A percentile compares a stretch with the other conserved stretches of the same genome.
These are phyloP conservation scores for Alnus glutinosa DNA, from an alignment of 306 rosid genomes.

Conservation along the genomic window DNA sequence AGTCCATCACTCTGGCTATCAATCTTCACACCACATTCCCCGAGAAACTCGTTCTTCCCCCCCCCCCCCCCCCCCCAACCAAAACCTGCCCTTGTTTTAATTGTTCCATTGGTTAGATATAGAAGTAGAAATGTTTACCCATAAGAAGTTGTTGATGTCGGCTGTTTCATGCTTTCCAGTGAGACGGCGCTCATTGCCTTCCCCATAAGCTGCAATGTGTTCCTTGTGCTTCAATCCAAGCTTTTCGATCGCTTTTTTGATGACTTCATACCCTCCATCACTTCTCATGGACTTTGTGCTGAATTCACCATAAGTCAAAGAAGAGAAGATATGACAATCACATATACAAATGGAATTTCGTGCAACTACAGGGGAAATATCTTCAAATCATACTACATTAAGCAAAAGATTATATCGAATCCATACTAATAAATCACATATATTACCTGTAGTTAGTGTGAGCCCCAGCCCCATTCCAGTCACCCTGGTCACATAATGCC, in stretches of 20 bases:
- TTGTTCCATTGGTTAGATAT: not conserved
- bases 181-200: conserved; percentile 72
- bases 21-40: not conserved
- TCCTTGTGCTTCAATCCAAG: conserved; percentile 60
- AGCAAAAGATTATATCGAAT: not conserved
- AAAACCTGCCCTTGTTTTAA: too few species aligned
- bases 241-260: conserved; percentile 56
- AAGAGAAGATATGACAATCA: not conserved
- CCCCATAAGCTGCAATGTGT: conserved; percentile 71
- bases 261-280: conserved; percentile 59
- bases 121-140: conserved; percentile 38
- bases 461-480: conserved; percentile 75
- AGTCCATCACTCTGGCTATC: not conserved
- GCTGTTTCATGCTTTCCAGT: conserved; percentile 70
- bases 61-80: not conserved
- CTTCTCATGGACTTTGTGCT: conserved; percentile 69
- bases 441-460: conserved; percentile 57
- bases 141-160: conserved; percentile 50
- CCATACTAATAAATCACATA: not conserved
- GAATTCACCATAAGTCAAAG: conserved; percentile 22
- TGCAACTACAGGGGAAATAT: not conserved
- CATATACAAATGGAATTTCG: not conserved
- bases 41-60: not conserved
- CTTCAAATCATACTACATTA: not conserved
- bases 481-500: conserved; percentile 35